Evolutionary conservation across 2,329 filamentous ascomycete species (phyloP).

Genomic region (Venturia carpophila): DNA sequence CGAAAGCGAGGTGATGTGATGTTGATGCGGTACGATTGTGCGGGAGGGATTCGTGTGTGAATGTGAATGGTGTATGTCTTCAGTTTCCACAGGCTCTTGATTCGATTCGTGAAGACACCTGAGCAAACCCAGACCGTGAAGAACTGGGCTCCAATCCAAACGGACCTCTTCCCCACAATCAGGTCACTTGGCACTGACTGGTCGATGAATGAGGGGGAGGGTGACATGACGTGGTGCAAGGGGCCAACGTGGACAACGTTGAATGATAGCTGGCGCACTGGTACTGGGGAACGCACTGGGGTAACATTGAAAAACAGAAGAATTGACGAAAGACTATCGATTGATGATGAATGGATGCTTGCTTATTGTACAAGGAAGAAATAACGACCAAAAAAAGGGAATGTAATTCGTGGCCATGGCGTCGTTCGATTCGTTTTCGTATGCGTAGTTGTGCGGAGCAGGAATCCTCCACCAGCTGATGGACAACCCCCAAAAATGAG

Average conservation of each 20-base stretch:
- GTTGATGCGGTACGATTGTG: not conserved
- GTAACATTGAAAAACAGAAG: not conserved
- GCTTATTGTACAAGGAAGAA: conserved; percentile 7
- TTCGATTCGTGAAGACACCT: not conserved
- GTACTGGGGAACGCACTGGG: not conserved
- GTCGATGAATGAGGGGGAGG: not conserved
- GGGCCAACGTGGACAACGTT: not conserved
- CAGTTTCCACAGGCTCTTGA: no score
- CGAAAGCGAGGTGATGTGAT: not conserved
- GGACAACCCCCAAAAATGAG: not conserved
- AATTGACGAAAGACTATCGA: conserved; percentile 4
- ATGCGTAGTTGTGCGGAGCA: not conserved
- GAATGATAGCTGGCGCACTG: not conserved
- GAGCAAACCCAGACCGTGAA: not conserved
- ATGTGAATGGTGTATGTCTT: not conserved
- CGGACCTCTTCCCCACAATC: not conserved
- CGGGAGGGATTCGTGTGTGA: not conserved
- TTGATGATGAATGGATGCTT: conserved; percentile 11
- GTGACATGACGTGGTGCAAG: not conserved
- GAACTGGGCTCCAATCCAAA: not conserved
- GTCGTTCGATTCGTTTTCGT: conserved; percentile 3
- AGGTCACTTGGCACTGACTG: not conserved
- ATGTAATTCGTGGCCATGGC: not conserved
- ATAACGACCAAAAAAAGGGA: not conserved
- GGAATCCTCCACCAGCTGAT: not conserved